Evolutionary conservation across 345 rosid species (phyloP).

Genomic region (Lepidium sativum): DNA sequence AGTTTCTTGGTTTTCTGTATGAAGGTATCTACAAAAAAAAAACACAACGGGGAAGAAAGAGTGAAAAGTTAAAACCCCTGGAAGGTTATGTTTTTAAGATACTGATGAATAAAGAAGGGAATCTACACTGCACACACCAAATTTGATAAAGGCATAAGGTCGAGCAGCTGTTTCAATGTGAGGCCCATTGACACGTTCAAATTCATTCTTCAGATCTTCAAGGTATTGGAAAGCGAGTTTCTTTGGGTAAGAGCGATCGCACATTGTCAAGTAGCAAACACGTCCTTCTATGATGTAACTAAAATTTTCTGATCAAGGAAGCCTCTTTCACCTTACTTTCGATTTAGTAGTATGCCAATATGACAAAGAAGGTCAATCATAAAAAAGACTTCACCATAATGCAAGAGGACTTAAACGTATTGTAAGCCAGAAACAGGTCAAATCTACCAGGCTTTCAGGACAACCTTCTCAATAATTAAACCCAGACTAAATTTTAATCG

Average conservation of each 20-base stretch:
- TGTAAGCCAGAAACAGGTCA: not conserved
- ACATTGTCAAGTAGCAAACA: constrained; percentile 96
- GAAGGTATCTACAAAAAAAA: constrained; percentile 67
- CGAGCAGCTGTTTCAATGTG: constrained; percentile 96
- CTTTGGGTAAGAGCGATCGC: constrained; percentile 95
- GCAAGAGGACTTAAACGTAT: not conserved
- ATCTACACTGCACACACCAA: constrained; percentile 44
- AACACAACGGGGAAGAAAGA: not conserved
- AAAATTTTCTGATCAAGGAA: constrained; percentile 48
- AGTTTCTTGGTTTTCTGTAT: constrained; percentile 95
- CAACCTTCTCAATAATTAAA: not conserved
- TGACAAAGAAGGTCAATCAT: not conserved
- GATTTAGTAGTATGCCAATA: not conserved
- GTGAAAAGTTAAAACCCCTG: not conserved
- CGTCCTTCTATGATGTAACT: constrained; percentile 96
- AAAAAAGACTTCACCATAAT: not conserved
- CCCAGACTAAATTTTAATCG: not conserved
- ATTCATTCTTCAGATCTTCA: constrained; percentile 94
- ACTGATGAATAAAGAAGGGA: not conserved
- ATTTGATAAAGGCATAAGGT: constrained; percentile 96
- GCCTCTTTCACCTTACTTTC: constrained; percentile 15
- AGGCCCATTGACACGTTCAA: constrained; percentile 86
- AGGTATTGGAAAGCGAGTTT: constrained; percentile 96
- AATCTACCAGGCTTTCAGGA: not conserved
- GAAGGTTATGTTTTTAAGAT: constrained; percentile 2